Percentiles rank a stretch among this genome's conserved stretches.
phyloP scores from a whole-genome alignment of 331 rosid species.

The Quercus phellos region DNA sequence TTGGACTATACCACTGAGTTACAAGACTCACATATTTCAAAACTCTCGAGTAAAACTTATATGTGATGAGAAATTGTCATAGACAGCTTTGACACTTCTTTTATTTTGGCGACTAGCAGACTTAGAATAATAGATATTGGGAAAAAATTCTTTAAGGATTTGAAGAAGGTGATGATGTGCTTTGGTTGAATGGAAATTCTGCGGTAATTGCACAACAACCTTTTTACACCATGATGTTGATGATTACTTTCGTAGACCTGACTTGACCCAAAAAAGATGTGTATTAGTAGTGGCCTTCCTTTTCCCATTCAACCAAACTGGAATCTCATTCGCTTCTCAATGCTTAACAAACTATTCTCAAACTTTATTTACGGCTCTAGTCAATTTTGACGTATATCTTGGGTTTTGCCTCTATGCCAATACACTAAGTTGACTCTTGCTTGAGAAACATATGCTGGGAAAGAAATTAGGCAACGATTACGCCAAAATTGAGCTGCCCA shows the following conservation, averaged over 20 bases:
- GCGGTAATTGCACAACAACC: constrained; percentile 3
- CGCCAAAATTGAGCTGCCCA: too few species aligned
- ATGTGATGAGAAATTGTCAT: neutral
- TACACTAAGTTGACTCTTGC: too few species aligned
- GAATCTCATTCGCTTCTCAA: neutral
- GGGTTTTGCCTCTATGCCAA: too few species aligned
- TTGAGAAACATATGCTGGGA: too few species aligned
- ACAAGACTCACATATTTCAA: too few species aligned
- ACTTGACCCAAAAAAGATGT: constrained; percentile 35
- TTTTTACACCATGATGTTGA: constrained; percentile 17
- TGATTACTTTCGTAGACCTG: constrained; percentile 24
- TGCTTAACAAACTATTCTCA: neutral
- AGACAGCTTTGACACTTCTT: constrained; percentile 32
- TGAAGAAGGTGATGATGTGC: too few species aligned
- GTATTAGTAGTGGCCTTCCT: constrained; percentile 25
- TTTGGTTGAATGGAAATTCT: neutral
- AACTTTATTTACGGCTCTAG: too few species aligned
- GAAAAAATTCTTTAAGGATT: too few species aligned
- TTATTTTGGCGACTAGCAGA: neutral
- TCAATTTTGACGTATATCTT: too few species aligned
- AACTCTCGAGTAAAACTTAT: too few species aligned
- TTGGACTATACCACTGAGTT: too few species aligned
- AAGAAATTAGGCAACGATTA: too few species aligned
- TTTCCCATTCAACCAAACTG: constrained; percentile 5
- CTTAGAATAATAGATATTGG: neutral